A percentile compares a stretch with the other conserved stretches of the same genome.
These are phyloP conservation scores for Pestalotiopsis sp. DNA, from an alignment of 2,329 filamentous ascomycete species.

Conservation along the genomic window DNA sequence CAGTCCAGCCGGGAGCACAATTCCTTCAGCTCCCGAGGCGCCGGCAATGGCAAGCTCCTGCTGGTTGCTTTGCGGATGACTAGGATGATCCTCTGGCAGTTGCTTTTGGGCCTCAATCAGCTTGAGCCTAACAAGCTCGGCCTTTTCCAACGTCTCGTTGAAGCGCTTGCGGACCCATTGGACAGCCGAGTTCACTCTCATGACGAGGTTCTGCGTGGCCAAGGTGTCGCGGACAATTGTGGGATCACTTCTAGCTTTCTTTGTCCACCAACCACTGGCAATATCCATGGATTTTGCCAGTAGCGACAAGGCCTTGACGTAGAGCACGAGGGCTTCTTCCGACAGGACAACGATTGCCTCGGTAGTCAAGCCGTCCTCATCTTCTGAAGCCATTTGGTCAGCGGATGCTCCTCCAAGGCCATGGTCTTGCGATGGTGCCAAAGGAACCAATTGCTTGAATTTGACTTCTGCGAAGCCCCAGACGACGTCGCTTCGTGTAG, in stretches of 20 bases:
- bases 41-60: conserved; percentile 58
- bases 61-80: conserved; percentile 79
- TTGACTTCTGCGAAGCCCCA: conserved; percentile 99
- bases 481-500: conserved; percentile 91
- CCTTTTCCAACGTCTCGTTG: conserved; percentile 96
- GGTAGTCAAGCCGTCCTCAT: conserved; percentile 77
- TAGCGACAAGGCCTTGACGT: conserved; percentile 90
- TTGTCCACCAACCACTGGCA: conserved; percentile 88
- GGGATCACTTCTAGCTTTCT: conserved; percentile 70
- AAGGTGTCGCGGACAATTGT: conserved; percentile 42
- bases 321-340: conserved; percentile 92
- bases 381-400: conserved; percentile 59
- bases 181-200: conserved; percentile 87
- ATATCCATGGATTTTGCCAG: conserved; percentile 96
- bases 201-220: conserved; percentile 54
- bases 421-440: conserved; percentile 77
- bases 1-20: conserved; percentile 83
- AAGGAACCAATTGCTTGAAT: conserved; percentile 92
- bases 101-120: conserved; percentile 83
- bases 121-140: conserved; percentile 88
- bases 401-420: conserved; percentile 65
- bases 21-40: conserved; percentile 73
- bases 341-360: conserved; percentile 87
- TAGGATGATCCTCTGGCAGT: conserved; percentile 82
- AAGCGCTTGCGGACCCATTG: conserved; percentile 94